These are phyloP conservation scores for Debaryomyces udenii DNA, from an alignment of 1,139 yeast species.

Conservation along the genomic window DNA sequence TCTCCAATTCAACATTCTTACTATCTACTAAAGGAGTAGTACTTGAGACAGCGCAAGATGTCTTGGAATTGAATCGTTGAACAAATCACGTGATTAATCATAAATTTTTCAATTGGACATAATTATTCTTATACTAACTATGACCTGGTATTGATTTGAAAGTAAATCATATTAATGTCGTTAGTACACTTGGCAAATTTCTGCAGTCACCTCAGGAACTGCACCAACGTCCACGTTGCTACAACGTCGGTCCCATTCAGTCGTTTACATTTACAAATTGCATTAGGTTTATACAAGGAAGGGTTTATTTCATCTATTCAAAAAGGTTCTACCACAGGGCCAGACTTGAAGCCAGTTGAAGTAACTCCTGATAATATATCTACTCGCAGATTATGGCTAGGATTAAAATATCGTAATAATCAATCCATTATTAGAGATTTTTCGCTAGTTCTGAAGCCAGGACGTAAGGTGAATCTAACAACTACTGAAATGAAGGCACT, in stretches of 20 bases:
- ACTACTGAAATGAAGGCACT: slow-evolving; percentile 68
- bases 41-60: no score
- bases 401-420: slow-evolving; percentile 82
- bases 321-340: slow-evolving; percentile 88
- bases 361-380: slow-evolving; percentile 88
- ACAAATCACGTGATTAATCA: background rate
- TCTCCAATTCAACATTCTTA: slow-evolving; percentile 5
- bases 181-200: slow-evolving; percentile 80
- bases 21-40: no score
- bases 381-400: slow-evolving; percentile 88
- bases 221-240: slow-evolving; percentile 72
- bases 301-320: slow-evolving; percentile 87
- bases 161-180: slow-evolving; percentile 55
- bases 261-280: slow-evolving; percentile 78
- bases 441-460: slow-evolving; percentile 82
- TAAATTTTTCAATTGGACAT: slow-evolving; percentile 7
- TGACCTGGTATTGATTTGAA: background rate
- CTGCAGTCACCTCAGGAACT: slow-evolving; percentile 89
- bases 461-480: slow-evolving; percentile 67
- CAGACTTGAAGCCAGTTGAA: slow-evolving; percentile 73
- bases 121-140: slow-evolving; percentile 1
- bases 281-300: slow-evolving; percentile 83
- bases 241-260: slow-evolving; percentile 85
- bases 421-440: slow-evolving; percentile 75
- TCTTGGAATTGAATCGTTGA: background rate